A percentile compares a stretch with the other conserved stretches of the same genome.
Conservation (phyloP, 177 flowering plant genomes). For the Telopea speciosissima region DNA sequence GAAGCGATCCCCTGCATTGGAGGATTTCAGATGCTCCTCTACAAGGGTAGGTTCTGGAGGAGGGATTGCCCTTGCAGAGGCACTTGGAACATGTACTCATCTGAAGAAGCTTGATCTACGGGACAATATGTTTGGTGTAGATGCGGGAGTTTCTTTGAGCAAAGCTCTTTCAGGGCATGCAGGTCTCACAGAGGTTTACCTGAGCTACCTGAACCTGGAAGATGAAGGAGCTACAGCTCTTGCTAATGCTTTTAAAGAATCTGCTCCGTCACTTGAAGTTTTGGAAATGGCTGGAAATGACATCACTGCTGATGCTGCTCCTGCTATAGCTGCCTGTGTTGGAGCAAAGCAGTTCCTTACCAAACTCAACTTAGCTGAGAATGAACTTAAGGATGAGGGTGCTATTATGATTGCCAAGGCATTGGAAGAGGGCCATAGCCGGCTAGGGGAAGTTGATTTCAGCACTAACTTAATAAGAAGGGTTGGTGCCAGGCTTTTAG, state of each 20-base stretch:
- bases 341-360: slow-evolving; percentile 38
- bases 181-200: slow-evolving; percentile 49
- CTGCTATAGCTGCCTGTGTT: slow-evolving; percentile 54
- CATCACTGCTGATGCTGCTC: slow-evolving; percentile 59
- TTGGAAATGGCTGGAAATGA: slow-evolving; percentile 90
- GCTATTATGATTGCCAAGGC: slow-evolving; percentile 47
- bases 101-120: slow-evolving; percentile 72
- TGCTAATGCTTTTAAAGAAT: slow-evolving; percentile 46
- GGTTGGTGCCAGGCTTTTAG: slow-evolving; percentile 68
- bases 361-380: slow-evolving; percentile 68
- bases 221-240: slow-evolving; percentile 65
- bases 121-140: slow-evolving; percentile 85
- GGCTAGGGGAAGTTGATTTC: slow-evolving; percentile 66
- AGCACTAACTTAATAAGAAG: slow-evolving; percentile 55
- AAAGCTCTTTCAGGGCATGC: slow-evolving; percentile 39
- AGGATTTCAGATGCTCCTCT: slow-evolving; percentile 96
- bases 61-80: slow-evolving; percentile 61
- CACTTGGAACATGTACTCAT: slow-evolving; percentile 45
- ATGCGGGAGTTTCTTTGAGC: slow-evolving; percentile 58
- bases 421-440: slow-evolving; percentile 38
- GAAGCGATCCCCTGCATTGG: slow-evolving; percentile 54
- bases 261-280: slow-evolving; percentile 54
- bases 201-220: slow-evolving; percentile 78
- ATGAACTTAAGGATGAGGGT: slow-evolving; percentile 81
- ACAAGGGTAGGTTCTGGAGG: slow-evolving; percentile 85